phyloP scores from a whole-genome alignment of 2,329 filamentous ascomycete species.

The Parascedosporium putredinis region DNA sequence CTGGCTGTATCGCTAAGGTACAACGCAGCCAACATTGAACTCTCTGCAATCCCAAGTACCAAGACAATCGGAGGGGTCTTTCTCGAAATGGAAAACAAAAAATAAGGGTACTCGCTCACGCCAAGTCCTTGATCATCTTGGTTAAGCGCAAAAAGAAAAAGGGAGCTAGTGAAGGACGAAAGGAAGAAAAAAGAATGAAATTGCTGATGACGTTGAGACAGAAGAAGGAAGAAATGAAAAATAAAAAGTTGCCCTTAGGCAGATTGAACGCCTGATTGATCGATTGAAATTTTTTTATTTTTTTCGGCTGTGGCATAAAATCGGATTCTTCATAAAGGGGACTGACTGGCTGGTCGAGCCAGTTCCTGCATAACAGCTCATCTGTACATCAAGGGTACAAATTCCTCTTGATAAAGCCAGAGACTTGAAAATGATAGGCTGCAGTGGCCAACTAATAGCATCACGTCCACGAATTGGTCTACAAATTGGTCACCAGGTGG shows the following conservation, averaged over 20 bases:
- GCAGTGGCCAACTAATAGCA: too few relatives aligned
- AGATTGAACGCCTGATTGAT: background rate
- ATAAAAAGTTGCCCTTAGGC: too few relatives aligned
- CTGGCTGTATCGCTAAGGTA: background rate
- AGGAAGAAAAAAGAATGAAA: background rate
- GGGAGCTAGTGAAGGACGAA: background rate
- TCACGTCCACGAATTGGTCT: too few relatives aligned
- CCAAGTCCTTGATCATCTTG: background rate
- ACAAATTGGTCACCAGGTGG: too few relatives aligned
- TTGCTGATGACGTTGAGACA: background rate
- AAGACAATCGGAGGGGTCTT: too few relatives aligned
- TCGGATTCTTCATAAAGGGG: background rate
- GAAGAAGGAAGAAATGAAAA: background rate
- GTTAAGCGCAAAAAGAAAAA: background rate
- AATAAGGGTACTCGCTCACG: too few relatives aligned
- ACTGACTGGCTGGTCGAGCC: background rate
- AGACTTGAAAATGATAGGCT: too few relatives aligned
- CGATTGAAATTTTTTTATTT: background rate
- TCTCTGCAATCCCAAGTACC: too few relatives aligned
- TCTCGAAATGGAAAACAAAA: too few relatives aligned
- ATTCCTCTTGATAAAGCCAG: too few relatives aligned
- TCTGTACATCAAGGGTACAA: too few relatives aligned
- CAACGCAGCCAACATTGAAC: background rate
- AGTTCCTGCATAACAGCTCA: conserved; percentile 3
- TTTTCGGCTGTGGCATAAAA: too few relatives aligned